Evolutionary conservation across 2,329 filamentous ascomycete species (phyloP), one percentile per base, ranked within the genome.

Genomic region (Diplocarpon mali): DNA sequence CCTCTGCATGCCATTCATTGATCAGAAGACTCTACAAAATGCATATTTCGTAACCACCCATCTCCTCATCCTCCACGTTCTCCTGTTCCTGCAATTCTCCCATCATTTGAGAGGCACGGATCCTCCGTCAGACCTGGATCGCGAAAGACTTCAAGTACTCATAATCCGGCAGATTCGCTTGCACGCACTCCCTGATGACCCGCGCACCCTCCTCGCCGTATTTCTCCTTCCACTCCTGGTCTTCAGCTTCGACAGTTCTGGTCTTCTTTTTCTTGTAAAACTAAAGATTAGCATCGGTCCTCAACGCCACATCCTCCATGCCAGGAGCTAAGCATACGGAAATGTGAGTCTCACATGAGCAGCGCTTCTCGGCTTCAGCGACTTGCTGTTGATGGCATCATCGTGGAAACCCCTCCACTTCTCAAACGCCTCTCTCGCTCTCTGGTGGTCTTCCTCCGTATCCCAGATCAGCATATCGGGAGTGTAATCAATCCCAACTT

Each of bases 351-450:
- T 64, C 65, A 80, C 76, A 62, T 76, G 71, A 20, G 78, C 74
- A 53, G 80, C 72, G 37, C 71, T 70, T 59, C 85, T 72, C 2
- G 85, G 77, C 61, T 81, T 82, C 58, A 98, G 68, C 50, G 79
- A 80, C 31, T 73, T 82, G 60, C 85, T 94, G 54, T 84, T 72
- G 56, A 96, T 85, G 12, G 88, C 92, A 69, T 96, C 92, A 55
- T 96, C 85, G 64, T 96, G 92, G 68, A 94, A 96, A 10, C 92
- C 92, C 55, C 80, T 84, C 92, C 92, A 96, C 69, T 98, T 96
- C 67, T 89, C 87, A 67, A 96, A 96, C 14, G 80, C 80, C 51
- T 78, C 72, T 53, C 74, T 71, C 2, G 89, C 90, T 50, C 75
- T 69, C 41, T 67, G 56, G 55, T 87, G 79, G 56, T 83, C 80